Percentiles rank a stretch among this genome's conserved stretches.
Evolutionary conservation across 805 yeast species (phyloP).

Genomic region (Nakazawaea ernobii): DNA sequence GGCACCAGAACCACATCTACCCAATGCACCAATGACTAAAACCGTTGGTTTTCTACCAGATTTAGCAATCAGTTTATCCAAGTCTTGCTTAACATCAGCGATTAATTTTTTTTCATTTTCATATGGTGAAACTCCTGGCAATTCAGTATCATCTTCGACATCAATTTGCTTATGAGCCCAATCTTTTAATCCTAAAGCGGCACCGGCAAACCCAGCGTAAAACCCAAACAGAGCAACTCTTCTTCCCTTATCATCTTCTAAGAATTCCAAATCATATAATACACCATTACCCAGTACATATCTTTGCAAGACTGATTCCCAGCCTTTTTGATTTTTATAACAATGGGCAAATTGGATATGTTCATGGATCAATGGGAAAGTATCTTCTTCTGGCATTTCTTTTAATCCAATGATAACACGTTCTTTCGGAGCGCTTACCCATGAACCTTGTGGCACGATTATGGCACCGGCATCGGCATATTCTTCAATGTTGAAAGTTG

Average conservation of each 20-base stretch:
- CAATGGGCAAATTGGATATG: slow-evolving; percentile 99
- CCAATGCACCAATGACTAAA: slow-evolving; percentile 92
- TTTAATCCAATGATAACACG: slow-evolving; percentile 90
- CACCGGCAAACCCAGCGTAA: slow-evolving; percentile 99
- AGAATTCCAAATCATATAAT: slow-evolving; percentile 89
- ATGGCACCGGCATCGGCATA: slow-evolving; percentile 77
- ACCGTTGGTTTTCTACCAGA: slow-evolving; percentile 71
- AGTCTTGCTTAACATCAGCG: slow-evolving; percentile 57
- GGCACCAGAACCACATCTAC: slow-evolving; percentile 99
- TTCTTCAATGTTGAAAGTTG: slow-evolving; percentile 72
- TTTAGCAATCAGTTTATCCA: slow-evolving; percentile 49
- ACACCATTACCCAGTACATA: slow-evolving; percentile 90
- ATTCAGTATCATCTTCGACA: slow-evolving; percentile 42
- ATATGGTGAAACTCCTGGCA: slow-evolving; percentile 79
- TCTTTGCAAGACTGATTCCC: slow-evolving; percentile 86
- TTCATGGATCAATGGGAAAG: slow-evolving; percentile 90
- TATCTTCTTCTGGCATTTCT: slow-evolving; percentile 85
- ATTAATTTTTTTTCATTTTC: slow-evolving; percentile 73
- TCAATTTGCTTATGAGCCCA: slow-evolving; percentile 90
- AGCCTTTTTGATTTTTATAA: slow-evolving; percentile 95
- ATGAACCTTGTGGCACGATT: slow-evolving; percentile 89
- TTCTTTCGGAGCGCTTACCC: slow-evolving; percentile 88
- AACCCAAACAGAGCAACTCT: slow-evolving; percentile 99
- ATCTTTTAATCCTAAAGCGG: slow-evolving; percentile 90
- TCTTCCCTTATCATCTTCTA: slow-evolving; percentile 92